These are phyloP conservation scores for Chaetomium tenue DNA, from an alignment of 495 filamentous ascomycete genomes.

Conservation along the genomic window DNA sequence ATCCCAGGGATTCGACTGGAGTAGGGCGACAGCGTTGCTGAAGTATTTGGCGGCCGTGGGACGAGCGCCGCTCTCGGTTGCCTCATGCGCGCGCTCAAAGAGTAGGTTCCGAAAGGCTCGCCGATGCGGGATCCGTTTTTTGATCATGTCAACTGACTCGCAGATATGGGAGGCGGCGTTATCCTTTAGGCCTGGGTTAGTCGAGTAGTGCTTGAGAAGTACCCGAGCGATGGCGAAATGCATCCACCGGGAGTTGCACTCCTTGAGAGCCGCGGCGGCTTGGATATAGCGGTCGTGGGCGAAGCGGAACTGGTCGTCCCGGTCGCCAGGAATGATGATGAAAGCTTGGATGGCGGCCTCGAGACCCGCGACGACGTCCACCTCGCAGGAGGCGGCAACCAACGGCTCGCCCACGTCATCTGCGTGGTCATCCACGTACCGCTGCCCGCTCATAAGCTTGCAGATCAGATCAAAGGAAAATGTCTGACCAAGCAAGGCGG, in stretches of 20 bases:
- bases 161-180: constrained; percentile 74
- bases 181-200: constrained; percentile 59
- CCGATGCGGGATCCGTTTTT: constrained; percentile 55
- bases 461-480: constrained; percentile 83
- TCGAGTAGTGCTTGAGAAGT: constrained; percentile 65
- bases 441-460: constrained; percentile 67
- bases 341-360: constrained; percentile 74
- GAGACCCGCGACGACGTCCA: constrained; percentile 64
- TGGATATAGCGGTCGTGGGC: constrained; percentile 79
- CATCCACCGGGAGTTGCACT: constrained; percentile 73
- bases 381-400: constrained; percentile 7
- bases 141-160: constrained; percentile 69
- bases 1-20: constrained; percentile 77
- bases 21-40: constrained; percentile 67
- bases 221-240: constrained; percentile 81
- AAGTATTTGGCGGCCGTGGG: constrained; percentile 78
- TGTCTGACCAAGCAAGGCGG: constrained; percentile 69
- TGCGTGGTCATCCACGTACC: constrained; percentile 47
- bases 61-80: constrained; percentile 74
- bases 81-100: constrained; percentile 70
- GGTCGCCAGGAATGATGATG: constrained; percentile 69
- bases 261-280: constrained; percentile 66
- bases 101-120: constrained; percentile 68
- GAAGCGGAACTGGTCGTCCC: constrained; percentile 74
- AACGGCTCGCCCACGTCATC: constrained; percentile 23